These are phyloP conservation scores for Pythium dissotocum DNA, from an alignment of 352 stramenopile species.

Conservation along the genomic window DNA sequence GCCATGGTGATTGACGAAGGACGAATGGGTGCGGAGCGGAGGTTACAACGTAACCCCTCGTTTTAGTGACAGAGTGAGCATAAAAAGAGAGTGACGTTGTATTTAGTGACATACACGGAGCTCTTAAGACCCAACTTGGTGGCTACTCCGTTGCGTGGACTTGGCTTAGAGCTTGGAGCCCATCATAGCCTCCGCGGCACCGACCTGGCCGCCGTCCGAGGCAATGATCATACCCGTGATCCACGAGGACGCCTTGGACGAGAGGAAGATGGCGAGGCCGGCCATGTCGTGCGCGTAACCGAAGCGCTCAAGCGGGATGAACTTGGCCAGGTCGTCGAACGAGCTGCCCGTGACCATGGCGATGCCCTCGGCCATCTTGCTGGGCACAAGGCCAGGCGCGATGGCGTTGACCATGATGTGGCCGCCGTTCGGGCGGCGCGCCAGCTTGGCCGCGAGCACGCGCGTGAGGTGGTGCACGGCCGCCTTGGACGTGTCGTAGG, in stretches of 20 bases:
- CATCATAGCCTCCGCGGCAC: conserved; percentile 46
- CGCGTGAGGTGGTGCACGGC: conserved; percentile 94
- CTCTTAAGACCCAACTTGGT: neutral
- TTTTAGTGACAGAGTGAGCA: neutral
- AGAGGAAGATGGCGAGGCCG: conserved; percentile 91
- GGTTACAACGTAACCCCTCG: neutral
- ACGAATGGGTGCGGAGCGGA: neutral
- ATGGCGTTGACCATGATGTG: conserved; percentile 96
- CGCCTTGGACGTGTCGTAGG: conserved; percentile 96
- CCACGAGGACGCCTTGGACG: conserved; percentile 87
- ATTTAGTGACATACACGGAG: conserved; percentile 4
- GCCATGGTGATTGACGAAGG: conserved; percentile 5
- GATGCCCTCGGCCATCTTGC: conserved; percentile 88
- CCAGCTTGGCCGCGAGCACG: conserved; percentile 91
- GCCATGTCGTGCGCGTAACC: conserved; percentile 92
- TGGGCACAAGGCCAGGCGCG: conserved; percentile 90
- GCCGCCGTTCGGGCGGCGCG: conserved; percentile 66
- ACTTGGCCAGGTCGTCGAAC: conserved; percentile 62
- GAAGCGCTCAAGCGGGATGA: conserved; percentile 82
- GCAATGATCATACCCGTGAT: conserved; percentile 91
- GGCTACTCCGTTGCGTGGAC: too few species aligned
- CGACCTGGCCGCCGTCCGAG: conserved; percentile 88
- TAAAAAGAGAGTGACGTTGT: neutral
- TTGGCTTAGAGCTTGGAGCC: conserved; percentile 38
- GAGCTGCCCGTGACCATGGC: conserved; percentile 40